A percentile compares a stretch with the other conserved stretches of the same genome.
phyloP scores from a whole-genome alignment of 768 basidiomycete species.

The Rhodotorula sphaerocarpa region DNA sequence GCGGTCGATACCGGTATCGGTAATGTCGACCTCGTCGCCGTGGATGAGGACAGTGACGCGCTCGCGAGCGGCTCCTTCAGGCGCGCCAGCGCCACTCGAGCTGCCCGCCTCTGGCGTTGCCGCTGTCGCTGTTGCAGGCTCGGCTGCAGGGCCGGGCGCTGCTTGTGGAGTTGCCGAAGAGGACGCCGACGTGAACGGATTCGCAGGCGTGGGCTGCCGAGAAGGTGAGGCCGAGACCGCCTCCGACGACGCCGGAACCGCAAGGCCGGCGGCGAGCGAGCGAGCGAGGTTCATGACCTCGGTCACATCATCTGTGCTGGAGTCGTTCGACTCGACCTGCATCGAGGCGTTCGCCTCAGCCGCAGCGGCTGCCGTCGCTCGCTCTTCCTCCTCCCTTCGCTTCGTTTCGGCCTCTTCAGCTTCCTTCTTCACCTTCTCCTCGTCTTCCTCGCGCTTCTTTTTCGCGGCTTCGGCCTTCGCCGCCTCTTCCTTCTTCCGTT shows the following conservation, averaged over 20 bases:
- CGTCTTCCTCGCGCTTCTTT: constrained; percentile 4
- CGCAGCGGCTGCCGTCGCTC: neutral
- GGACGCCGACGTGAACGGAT: no score
- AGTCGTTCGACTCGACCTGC: constrained; percentile 16
- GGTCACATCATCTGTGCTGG: constrained; percentile 23
- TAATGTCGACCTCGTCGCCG: constrained; percentile 89
- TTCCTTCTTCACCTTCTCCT: constrained; percentile 19
- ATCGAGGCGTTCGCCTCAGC: constrained; percentile 4
- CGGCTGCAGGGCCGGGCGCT: neutral
- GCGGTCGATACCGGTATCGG: constrained; percentile 95
- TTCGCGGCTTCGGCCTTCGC: constrained; percentile 18
- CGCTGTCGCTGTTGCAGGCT: neutral
- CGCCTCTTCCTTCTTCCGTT: constrained; percentile 17
- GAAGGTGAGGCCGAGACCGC: constrained; percentile 8
- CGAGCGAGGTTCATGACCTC: constrained; percentile 35
- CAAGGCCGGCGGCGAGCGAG: constrained; percentile 34
- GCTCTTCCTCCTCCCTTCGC: constrained; percentile 1
- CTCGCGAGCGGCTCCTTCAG: constrained; percentile 12
- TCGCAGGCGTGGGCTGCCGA: neutral
- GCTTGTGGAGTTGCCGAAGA: no score
- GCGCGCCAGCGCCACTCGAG: constrained; percentile 16
- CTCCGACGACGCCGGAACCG: constrained; percentile 11
- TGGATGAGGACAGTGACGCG: constrained; percentile 84
- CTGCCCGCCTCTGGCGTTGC: constrained; percentile 24
- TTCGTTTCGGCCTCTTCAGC: constrained; percentile 20